These are phyloP conservation scores for Ambrosiella beaveri DNA, from an alignment of 2,329 filamentous ascomycete species.

Conservation along the genomic window DNA sequence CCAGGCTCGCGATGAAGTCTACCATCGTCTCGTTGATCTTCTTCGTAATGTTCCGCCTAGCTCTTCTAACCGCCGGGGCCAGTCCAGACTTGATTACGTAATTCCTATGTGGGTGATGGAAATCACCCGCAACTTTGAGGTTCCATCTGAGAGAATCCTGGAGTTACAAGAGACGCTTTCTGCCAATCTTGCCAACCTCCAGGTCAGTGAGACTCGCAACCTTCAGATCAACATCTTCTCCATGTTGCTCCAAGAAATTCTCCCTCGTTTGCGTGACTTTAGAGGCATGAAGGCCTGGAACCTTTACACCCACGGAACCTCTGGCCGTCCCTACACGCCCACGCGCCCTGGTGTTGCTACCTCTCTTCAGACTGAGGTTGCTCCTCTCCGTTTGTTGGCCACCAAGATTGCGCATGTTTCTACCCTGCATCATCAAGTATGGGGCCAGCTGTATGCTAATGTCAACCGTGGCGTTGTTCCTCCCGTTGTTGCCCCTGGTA, in stretches of 20 bases:
- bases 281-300: constrained; percentile 12
- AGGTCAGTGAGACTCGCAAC: constrained; percentile 31
- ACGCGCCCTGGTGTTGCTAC: constrained; percentile 20
- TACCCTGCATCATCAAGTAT: constrained; percentile 79
- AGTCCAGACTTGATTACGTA: constrained; percentile 34
- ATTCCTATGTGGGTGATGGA: constrained; percentile 37
- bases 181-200: constrained; percentile 24
- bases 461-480: background rate
- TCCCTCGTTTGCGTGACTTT: constrained; percentile 12
- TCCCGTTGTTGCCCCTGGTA: background rate
- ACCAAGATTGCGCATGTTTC: constrained; percentile 68
- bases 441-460: constrained; percentile 35
- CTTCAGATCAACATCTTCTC: constrained; percentile 23
- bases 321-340: constrained; percentile 15
- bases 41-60: constrained; percentile 33
- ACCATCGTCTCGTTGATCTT: constrained; percentile 35
- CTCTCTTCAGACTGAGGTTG: constrained; percentile 29
- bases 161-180: constrained; percentile 31
- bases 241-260: constrained; percentile 23
- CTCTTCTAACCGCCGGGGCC: constrained; percentile 16
- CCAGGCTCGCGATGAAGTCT: constrained; percentile 29
- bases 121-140: constrained; percentile 39
- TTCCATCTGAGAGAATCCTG: constrained; percentile 29
- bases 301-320: constrained; percentile 37
- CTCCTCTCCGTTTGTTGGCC: constrained; percentile 48